phyloP scores from a whole-genome alignment of 768 basidiomycete genomes.

The Auricularia sp. region DNA sequence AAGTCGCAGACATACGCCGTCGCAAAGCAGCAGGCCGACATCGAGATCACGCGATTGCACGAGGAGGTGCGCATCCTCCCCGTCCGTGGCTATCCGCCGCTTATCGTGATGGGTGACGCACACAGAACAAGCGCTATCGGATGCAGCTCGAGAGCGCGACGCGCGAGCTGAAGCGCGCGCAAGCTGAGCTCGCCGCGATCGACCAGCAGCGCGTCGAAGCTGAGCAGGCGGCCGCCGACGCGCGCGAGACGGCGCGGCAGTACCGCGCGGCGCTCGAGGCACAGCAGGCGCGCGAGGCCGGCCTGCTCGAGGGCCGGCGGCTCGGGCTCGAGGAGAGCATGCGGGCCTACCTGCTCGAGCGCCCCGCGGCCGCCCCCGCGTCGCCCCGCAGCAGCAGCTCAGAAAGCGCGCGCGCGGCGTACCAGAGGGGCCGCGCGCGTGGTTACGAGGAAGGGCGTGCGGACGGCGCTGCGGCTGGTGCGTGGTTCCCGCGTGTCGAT shows the following conservation, averaged over 20 bases:
- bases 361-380: conserved; percentile 19
- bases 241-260: conserved; percentile 34
- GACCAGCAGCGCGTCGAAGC: conserved; percentile 32
- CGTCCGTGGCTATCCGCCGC: not conserved
- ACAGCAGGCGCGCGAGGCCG: conserved; percentile 34
- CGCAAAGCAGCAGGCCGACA: conserved; percentile 29
- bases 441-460: conserved; percentile 31
- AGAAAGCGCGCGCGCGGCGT: not conserved
- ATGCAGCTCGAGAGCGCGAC: conserved; percentile 39
- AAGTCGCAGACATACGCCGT: conserved; percentile 34
- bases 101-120: not conserved
- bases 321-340: conserved; percentile 31
- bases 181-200: conserved; percentile 19
- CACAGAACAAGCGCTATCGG: conserved; percentile 30
- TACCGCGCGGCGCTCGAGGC: conserved; percentile 36
- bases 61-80: conserved; percentile 23
- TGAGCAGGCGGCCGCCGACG: conserved; percentile 34
- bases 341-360: conserved; percentile 3
- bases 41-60: conserved; percentile 29
- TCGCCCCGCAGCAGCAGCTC: conserved; percentile 15
- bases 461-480: conserved; percentile 33
- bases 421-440: conserved; percentile 13
- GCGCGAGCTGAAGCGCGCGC: conserved; percentile 29
- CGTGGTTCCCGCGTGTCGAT: not conserved
- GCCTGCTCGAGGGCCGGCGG: conserved; percentile 33